Base-by-base conservation (phyloP, 2,329 filamentous ascomycete species). In the Didymella pomorum region DNA sequence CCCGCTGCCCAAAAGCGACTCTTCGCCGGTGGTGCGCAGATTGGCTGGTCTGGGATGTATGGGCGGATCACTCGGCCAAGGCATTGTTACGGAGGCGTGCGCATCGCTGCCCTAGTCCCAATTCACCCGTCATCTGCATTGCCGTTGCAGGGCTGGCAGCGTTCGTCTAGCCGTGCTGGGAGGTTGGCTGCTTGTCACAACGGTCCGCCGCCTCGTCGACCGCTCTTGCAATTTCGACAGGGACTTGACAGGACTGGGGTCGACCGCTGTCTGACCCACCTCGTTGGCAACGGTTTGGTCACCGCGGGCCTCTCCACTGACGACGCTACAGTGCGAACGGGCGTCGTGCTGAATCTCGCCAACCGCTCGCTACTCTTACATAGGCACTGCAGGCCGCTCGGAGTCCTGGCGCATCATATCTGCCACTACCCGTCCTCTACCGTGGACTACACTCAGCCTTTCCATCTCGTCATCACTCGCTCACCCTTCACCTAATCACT, bases 1-100 rank as follows among this genome's bases (percentile, higher is more conserved):
- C 70, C 67, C 70, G 74, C 72, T 71, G 68, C 74, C 70, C 67
- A 71, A 75, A 76, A 76, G 67, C 68, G 74, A 66, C 71, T 67
- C 66, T 75, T 71, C 72, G 70, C 74, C 76, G 75, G 70, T 55
- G 67, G 65, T 60, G 66, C 70, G 72, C 73, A 74, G 71, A 76
- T 76, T 76, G 68, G 66, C 67, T 64, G 67, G 60, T 58, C 71
- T 69, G 71, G 74, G 67, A 68, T 68, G 62, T 51, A 65, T 70
- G 62, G 67, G 70, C 71, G 72, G 71, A 75, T 76, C 73, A 67
- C 71, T 73, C 66, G 68, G 71, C 63, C 69, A 71, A 70, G 71
- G 70, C 68, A 72, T 66, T 54, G 56, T 58, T 54, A 58, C 65
- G 62, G 66, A 64, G 65, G 69, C 68, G 69, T 74, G 71, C 71